phyloP scores from a whole-genome alignment of 73 alveolate genomes.

The Paramecium primaurelia region DNA sequence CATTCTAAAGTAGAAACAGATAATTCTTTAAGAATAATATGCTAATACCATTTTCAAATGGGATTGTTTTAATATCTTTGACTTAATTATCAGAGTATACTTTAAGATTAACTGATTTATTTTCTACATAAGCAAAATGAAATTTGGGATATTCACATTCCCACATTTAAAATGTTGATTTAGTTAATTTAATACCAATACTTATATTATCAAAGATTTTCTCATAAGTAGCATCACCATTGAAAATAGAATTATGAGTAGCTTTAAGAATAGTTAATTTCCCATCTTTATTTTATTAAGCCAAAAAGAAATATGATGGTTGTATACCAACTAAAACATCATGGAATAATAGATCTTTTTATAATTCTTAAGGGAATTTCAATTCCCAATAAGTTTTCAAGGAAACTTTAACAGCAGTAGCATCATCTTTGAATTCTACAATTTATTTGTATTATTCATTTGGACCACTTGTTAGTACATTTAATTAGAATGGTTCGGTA shows the following conservation, averaged over 20 bases:
- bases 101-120: neutral
- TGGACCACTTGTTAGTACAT: neutral
- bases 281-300: neutral
- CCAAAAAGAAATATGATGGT: neutral
- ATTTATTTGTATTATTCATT: neutral
- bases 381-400: neutral
- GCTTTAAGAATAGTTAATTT: neutral
- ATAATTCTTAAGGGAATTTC: neutral
- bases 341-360: neutral
- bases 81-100: neutral
- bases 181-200: neutral
- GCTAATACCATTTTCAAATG: neutral
- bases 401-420: neutral
- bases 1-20: neutral
- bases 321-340: neutral
- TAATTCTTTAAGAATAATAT: neutral
- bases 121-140: neutral
- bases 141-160: constrained; percentile 18
- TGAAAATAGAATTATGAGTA: neutral
- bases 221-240: neutral
- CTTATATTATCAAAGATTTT: neutral
- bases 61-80: neutral
- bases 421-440: neutral
- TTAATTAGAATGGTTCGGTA: neutral
- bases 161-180: constrained; percentile 23